Base-by-base conservation (phyloP, 768 basidiomycete species). In the Boletus reticulatus region DNA sequence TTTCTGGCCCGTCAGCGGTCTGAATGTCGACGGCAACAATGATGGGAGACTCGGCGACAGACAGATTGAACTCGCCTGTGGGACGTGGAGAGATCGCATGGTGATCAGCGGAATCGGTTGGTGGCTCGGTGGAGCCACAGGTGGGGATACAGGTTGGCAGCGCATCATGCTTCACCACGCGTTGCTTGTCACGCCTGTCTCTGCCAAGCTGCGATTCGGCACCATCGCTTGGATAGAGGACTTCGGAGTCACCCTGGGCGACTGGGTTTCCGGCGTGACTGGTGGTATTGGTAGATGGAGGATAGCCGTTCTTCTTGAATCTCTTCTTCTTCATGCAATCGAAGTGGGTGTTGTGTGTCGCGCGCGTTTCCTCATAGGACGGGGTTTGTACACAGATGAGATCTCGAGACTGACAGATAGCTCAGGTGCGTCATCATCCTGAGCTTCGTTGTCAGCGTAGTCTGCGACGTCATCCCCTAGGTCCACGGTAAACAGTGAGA, bases 371-470 rank as follows among this genome's bases (percentile, higher is more conserved):
- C 81, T 84, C 60, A 80, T 72, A 2, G 87, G 87, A 1, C 85
- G 81, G 1, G 88, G 88, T 62, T 90, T 89, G 74, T 82, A 89
- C 11, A 91, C 89, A 4, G 83, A 78, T 4, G 80, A 73, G 46
- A 90, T 88, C 63, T 87, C 85, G 53, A 92, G 78, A 65, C 83
- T 82, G 50, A 85, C 70, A 17, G 76, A 67, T 55, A 78, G 72
- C 5, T 66, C 60, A 22, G 57, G 42, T 16, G 27, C 32, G 20
- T 43, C 43, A 8, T 58, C 53, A 34, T 61, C 55, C 34, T 36
- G 51, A n/a, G 52, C 43, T 36, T 64, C 54, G 58, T 57, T 71
- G 67, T 57, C 73, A 56, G 53, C 65, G 4, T 72, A 67, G 46
- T 72, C 62, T 14, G 69, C 54, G 0, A 61, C 60, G n/a, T 80